A percentile compares a stretch with the other conserved stretches of the same genome.
Evolutionary conservation across 768 basidiomycete species (phyloP).

Genomic region (Lentinula lateritia): DNA sequence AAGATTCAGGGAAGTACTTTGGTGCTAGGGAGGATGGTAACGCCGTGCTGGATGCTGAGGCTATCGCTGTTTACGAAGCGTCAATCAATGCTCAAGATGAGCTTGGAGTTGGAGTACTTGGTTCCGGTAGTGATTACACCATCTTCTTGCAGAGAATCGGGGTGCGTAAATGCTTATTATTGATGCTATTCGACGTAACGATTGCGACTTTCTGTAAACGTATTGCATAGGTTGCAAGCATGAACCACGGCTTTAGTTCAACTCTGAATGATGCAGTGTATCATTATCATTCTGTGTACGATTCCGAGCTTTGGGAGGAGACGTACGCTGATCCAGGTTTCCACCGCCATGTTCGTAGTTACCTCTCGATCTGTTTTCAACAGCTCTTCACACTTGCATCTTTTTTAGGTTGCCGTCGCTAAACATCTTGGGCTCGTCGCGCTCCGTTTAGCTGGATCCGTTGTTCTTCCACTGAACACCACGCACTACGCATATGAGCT

Average conservation of each 20-base stretch:
- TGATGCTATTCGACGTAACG: background rate
- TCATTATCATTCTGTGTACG: constrained; percentile 59
- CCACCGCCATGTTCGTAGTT: constrained; percentile 41
- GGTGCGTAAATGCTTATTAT: constrained; percentile 19
- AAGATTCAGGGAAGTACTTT: constrained; percentile 37
- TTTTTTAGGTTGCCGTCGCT: constrained; percentile 7
- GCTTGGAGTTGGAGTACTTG: constrained; percentile 53
- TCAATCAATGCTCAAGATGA: constrained; percentile 22
- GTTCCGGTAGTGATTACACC: constrained; percentile 88
- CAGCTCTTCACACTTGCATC: background rate
- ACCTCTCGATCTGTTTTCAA: background rate
- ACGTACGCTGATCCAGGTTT: constrained; percentile 62
- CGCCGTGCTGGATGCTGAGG: constrained; percentile 29
- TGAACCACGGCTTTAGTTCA: constrained; percentile 13
- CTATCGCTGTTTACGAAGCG: constrained; percentile 31
- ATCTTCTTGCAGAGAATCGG: constrained; percentile 79
- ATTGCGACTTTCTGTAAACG: background rate
- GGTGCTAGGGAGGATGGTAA: constrained; percentile 6
- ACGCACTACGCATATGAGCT: constrained; percentile 61
- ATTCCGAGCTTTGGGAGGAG: constrained; percentile 55
- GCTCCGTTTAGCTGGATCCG: constrained; percentile 44
- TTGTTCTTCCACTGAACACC: constrained; percentile 64
- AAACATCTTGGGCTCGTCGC: constrained; percentile 46
- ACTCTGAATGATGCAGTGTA: constrained; percentile 38
- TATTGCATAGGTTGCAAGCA: constrained; percentile 18